phyloP scores from a whole-genome alignment of 495 filamentous ascomycete genomes.

The Penicillium alfredii region DNA sequence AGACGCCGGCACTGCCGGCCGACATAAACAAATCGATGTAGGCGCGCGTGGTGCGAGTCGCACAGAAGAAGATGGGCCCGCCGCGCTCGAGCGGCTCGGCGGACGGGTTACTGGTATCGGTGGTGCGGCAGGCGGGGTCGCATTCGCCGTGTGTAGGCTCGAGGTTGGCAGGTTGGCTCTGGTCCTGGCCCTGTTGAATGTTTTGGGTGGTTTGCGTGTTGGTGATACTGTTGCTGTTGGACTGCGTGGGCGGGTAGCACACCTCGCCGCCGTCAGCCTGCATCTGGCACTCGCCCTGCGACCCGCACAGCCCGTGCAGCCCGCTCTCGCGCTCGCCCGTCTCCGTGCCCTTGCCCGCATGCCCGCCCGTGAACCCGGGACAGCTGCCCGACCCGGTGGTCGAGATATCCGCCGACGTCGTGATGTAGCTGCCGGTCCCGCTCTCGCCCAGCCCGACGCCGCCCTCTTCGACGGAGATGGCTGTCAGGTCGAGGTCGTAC shows the following conservation, averaged over 20 bases:
- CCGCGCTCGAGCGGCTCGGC: slow-evolving; percentile 14
- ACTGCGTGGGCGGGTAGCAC: slow-evolving; percentile 5
- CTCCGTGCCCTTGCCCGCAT: not conserved
- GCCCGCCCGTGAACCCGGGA: slow-evolving; percentile 14
- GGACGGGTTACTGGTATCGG: slow-evolving; percentile 2
- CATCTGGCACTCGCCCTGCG: slow-evolving; percentile 24
- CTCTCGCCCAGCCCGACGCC: slow-evolving; percentile 4
- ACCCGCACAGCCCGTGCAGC: slow-evolving; percentile 9
- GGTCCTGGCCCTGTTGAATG: not conserved
- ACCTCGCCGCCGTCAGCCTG: slow-evolving; percentile 11
- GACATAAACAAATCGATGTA: slow-evolving; percentile 52
- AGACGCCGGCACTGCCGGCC: slow-evolving; percentile 38
- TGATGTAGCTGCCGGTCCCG: slow-evolving; percentile 10
- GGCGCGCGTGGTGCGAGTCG: slow-evolving; percentile 41
- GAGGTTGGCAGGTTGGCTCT: slow-evolving; percentile 4
- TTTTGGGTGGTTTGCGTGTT: not conserved
- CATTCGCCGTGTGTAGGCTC: not conserved
- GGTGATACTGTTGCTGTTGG: too few species aligned
- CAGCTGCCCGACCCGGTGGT: slow-evolving; percentile 16
- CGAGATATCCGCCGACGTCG: slow-evolving; percentile 15
- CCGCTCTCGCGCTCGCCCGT: not conserved
- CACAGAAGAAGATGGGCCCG: slow-evolving; percentile 19
- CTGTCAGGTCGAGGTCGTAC: slow-evolving; percentile 52
- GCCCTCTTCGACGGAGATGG: slow-evolving; percentile 28
- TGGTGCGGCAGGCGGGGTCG: not conserved